These are phyloP conservation scores for Blastocystis sp. DNA, from an alignment of 352 stramenopile species.

Conservation along the genomic window DNA sequence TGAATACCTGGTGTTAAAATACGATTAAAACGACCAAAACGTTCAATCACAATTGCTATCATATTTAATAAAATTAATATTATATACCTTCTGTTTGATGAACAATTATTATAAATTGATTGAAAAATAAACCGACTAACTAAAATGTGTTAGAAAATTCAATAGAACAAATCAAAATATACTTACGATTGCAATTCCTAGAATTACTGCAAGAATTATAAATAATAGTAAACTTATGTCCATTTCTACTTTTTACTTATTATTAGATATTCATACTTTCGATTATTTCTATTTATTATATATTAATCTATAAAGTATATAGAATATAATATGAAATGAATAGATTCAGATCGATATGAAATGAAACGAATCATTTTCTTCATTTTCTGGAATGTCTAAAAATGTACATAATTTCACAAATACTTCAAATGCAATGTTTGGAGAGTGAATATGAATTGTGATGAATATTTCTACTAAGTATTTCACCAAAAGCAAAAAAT, in stretches of 20 bases:
- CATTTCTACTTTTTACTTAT: background rate
- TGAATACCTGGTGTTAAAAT: constrained; percentile 64
- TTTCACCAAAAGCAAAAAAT: too few species aligned
- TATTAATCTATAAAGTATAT: too few species aligned
- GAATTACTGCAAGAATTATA: background rate
- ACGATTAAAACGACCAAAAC: constrained; percentile 65
- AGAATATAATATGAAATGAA: background rate
- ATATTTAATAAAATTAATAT: background rate
- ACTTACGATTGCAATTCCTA: background rate
- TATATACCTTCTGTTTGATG: constrained; percentile 54
- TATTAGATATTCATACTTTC: too few species aligned
- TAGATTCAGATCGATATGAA: background rate
- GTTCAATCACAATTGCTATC: constrained; percentile 66
- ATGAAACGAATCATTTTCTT: background rate
- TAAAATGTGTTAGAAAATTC: background rate
- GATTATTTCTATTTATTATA: background rate
- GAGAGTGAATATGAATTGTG: too few species aligned
- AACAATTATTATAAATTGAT: constrained; percentile 13
- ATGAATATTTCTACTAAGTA: too few species aligned
- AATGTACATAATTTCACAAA: background rate
- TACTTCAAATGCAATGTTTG: too few species aligned
- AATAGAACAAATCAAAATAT: background rate
- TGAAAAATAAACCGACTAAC: background rate
- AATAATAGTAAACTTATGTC: background rate
- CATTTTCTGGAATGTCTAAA: background rate